A percentile compares a stretch with the other conserved stretches of the same genome.
Evolutionary conservation across 2,329 filamentous ascomycete species (phyloP).

Genomic region (Aspergillus versicolor): DNA sequence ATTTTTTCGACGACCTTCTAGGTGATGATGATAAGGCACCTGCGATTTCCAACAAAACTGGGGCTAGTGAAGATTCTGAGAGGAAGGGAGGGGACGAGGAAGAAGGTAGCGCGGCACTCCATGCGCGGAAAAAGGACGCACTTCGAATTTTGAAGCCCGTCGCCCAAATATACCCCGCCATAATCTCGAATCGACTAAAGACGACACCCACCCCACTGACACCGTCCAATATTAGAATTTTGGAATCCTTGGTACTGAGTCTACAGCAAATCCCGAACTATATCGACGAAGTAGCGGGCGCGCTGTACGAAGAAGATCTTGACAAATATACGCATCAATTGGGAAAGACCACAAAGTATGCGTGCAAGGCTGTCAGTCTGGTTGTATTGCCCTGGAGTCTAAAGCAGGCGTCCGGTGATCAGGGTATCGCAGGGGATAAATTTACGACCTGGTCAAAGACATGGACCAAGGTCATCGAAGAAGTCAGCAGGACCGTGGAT

Average conservation of each 20-base stretch:
- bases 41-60: slow-evolving; percentile 12
- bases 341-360: slow-evolving; percentile 37
- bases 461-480: slow-evolving; percentile 49
- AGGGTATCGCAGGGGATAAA: slow-evolving; percentile 64
- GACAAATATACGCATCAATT: slow-evolving; percentile 35
- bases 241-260: slow-evolving; percentile 37
- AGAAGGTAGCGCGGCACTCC: slow-evolving; percentile 34
- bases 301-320: slow-evolving; percentile 43
- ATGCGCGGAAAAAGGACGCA: slow-evolving; percentile 41
- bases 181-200: slow-evolving; percentile 43
- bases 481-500: slow-evolving; percentile 35
- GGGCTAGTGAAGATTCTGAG: slow-evolving; percentile 16
- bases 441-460: slow-evolving; percentile 74
- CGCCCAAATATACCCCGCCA: slow-evolving; percentile 44
- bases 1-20: slow-evolving; percentile 44
- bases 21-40: slow-evolving; percentile 28
- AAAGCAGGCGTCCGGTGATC: slow-evolving; percentile 56
- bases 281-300: slow-evolving; percentile 48
- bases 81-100: slow-evolving; percentile 28
- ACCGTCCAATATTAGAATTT: slow-evolving; percentile 20
- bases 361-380: slow-evolving; percentile 68
- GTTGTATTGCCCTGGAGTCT: slow-evolving; percentile 72
- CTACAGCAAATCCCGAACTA: slow-evolving; percentile 40
- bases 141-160: slow-evolving; percentile 45
- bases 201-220: slow-evolving; percentile 23